A percentile compares a stretch with the other conserved stretches of the same genome.
phyloP scores from a whole-genome alignment of 2,329 filamentous ascomycete species.

The Colletotrichum navitas region DNA sequence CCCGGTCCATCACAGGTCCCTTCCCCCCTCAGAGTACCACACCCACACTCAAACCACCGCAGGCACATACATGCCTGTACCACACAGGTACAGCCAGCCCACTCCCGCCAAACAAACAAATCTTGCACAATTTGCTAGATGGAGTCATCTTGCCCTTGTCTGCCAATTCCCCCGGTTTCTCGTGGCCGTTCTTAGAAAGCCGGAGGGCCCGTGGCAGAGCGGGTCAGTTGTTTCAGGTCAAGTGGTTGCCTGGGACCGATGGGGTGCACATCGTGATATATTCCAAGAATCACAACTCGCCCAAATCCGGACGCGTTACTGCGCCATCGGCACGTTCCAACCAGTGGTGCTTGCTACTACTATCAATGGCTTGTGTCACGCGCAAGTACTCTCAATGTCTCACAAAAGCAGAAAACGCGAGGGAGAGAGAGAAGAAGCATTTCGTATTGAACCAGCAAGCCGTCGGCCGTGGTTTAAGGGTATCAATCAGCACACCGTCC shows the following conservation, averaged over 20 bases:
- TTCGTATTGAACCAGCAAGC: constrained; percentile 25
- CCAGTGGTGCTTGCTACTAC: background rate
- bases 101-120: background rate
- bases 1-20: constrained; percentile 15
- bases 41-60: background rate
- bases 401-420: background rate
- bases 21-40: background rate
- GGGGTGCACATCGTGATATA: background rate
- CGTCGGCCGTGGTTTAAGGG: constrained; percentile 29
- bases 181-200: background rate
- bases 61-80: background rate
- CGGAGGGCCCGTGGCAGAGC: background rate
- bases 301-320: background rate
- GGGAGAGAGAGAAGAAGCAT: background rate
- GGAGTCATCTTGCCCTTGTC: constrained; percentile 15
- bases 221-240: constrained; percentile 33
- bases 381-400: background rate
- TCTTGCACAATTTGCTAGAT: background rate
- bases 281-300: background rate
- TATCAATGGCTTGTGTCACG: background rate
- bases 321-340: background rate
- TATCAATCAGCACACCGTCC: constrained; percentile 37
- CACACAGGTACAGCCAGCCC: too few relatives aligned
- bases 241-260: constrained; percentile 17
- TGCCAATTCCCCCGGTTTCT: background rate